These are phyloP conservation scores for Pichia thaimueangensis DNA, from an alignment of 805 yeast species.

Conservation along the genomic window DNA sequence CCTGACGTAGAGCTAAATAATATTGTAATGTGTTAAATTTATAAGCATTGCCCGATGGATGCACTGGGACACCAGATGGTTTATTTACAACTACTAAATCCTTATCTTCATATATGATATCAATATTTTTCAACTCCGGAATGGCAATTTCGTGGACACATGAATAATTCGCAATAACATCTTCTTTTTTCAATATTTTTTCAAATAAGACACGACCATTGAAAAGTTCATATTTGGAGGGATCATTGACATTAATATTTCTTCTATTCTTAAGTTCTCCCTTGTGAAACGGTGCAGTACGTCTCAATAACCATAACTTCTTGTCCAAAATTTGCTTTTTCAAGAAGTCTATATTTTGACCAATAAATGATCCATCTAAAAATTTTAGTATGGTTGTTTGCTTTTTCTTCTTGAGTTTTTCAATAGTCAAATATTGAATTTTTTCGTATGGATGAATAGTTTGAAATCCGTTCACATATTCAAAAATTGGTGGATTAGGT, in stretches of 20 bases:
- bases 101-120: slow-evolving; percentile 32
- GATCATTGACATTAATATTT: slow-evolving; percentile 1
- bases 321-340: slow-evolving; percentile 12
- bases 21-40: slow-evolving; percentile 38
- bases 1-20: slow-evolving; percentile 26
- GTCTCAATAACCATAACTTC: slow-evolving; percentile 13
- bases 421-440: neutral
- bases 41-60: slow-evolving; percentile 40
- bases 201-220: slow-evolving; percentile 12
- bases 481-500: slow-evolving; percentile 6
- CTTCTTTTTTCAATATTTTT: slow-evolving; percentile 15
- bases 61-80: slow-evolving; percentile 50
- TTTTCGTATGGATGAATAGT: slow-evolving; percentile 6
- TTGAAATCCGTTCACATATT: slow-evolving; percentile 3
- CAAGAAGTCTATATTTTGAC: slow-evolving; percentile 12
- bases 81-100: slow-evolving; percentile 40
- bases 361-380: slow-evolving; percentile 15
- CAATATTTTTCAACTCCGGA: slow-evolving; percentile 15
- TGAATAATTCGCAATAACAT: slow-evolving; percentile 24
- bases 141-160: slow-evolving; percentile 46
- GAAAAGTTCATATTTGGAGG: slow-evolving; percentile 1
- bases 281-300: neutral
- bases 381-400: slow-evolving; percentile 11
- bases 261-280: neutral
- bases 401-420: slow-evolving; percentile 7